Evolutionary conservation across 257 asterid genomes (phyloP).

Genomic region (Solanum appendiculatum): DNA sequence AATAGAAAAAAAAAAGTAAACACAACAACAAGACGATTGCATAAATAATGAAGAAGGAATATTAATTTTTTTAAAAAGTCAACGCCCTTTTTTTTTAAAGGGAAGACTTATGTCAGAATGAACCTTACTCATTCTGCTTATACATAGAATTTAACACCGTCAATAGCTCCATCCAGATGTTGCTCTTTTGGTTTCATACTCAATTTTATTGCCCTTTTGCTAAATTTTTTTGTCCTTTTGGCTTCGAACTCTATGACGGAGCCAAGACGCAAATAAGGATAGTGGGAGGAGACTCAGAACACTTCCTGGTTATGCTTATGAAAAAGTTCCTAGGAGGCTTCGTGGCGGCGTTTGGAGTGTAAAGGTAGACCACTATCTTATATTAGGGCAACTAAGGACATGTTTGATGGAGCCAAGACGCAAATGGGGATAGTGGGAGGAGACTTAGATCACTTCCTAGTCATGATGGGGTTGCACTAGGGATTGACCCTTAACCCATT

Average conservation of each 20-base stretch:
- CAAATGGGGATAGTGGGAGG: background rate
- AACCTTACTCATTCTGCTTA: no score
- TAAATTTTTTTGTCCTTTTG: no score
- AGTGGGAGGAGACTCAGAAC: background rate
- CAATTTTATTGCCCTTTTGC: no score
- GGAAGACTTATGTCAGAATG: no score
- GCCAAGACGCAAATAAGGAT: background rate
- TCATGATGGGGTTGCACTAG: background rate
- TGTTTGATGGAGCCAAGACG: background rate
- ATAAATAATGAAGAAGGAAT: no score
- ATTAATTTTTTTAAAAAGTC: no score
- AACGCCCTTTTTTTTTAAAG: no score
- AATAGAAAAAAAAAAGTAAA: no score
- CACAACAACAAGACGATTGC: no score
- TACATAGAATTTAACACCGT: no score
- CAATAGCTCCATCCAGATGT: no score
- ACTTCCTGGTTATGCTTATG: background rate
- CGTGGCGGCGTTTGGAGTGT: background rate
- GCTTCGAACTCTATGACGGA: background rate
- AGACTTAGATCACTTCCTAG: background rate
- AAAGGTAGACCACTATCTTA: background rate
- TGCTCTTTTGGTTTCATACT: no score
- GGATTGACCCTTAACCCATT: background rate
- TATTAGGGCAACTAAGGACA: background rate
- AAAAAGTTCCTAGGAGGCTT: background rate